phyloP scores from a whole-genome alignment of 192 early-diverging fungal species.

The Allomyces macrogynus region DNA sequence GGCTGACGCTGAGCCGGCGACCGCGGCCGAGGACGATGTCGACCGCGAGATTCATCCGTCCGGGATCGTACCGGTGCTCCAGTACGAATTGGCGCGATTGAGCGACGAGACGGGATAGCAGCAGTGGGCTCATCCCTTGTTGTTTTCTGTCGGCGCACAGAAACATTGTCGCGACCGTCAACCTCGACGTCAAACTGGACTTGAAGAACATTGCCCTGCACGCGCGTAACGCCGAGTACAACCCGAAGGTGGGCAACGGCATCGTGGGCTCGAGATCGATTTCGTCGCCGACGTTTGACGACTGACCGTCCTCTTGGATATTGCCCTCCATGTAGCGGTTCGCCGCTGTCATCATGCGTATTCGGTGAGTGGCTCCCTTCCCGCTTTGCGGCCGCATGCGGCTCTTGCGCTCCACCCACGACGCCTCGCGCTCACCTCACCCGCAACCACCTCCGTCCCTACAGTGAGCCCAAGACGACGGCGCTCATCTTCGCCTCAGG shows the following conservation, averaged over 20 bases:
- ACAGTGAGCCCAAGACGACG: conserved; percentile 84
- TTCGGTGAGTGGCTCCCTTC: conserved; percentile 26
- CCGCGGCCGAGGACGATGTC: conserved; percentile 1
- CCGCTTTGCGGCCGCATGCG: too few species aligned
- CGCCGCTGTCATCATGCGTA: conserved; percentile 99
- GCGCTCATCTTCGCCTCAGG: conserved; percentile 99
- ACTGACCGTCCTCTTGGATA: neutral
- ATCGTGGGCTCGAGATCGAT: too few species aligned
- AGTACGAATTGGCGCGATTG: neutral
- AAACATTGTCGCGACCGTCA: conserved; percentile 98
- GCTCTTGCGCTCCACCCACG: neutral
- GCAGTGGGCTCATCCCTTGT: too few species aligned
- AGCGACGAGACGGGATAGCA: too few species aligned
- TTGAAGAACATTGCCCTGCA: conserved; percentile 96
- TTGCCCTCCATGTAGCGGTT: conserved; percentile 58
- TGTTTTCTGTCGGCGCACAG: too few species aligned
- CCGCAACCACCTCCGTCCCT: too few species aligned
- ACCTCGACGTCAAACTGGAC: conserved; percentile 90
- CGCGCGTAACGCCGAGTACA: conserved; percentile 99
- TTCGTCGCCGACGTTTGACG: neutral
- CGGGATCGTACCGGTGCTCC: neutral
- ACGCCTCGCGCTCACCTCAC: too few species aligned
- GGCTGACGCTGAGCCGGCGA: conserved; percentile 10
- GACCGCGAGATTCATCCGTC: neutral
- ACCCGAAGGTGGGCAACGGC: conserved; percentile 91